These are phyloP conservation scores for Naganishia cerealis DNA, from an alignment of 1,284 basidiomycete genomes.

Conservation along the genomic window DNA sequence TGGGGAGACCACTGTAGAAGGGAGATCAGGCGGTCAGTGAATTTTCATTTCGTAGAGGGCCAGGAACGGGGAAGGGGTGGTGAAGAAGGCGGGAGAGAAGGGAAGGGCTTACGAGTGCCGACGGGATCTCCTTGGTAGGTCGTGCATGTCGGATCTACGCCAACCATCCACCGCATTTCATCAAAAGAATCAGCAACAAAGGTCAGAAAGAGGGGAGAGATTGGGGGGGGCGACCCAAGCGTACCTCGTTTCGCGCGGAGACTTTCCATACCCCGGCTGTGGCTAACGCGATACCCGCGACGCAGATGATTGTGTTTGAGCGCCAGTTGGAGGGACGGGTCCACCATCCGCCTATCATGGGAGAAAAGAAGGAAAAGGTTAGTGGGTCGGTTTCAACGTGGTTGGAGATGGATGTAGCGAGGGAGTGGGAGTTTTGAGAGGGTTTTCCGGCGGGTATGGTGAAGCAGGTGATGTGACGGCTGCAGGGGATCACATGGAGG, in stretches of 20 bases:
- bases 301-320: constrained; percentile 57
- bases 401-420: not conserved
- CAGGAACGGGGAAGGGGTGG: not conserved
- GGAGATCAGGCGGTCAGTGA: not conserved
- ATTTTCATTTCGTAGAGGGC: not conserved
- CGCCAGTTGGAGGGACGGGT: constrained; percentile 60
- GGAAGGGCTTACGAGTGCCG: constrained; percentile 46
- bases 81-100: not conserved
- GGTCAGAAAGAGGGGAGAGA: constrained; percentile 1
- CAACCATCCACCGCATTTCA: not conserved
- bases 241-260: constrained; percentile 58
- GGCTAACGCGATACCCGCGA: constrained; percentile 55
- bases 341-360: constrained; percentile 59
- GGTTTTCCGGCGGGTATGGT: too few species aligned
- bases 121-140: constrained; percentile 57
- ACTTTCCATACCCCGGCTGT: constrained; percentile 58
- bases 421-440: not conserved
- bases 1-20: constrained; percentile 35
- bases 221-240: constrained; percentile 32
- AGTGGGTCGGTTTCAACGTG: not conserved
- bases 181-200: constrained; percentile 21
- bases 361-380: not conserved
- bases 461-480: too few species aligned
- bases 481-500: too few species aligned
- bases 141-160: constrained; percentile 52